Evolutionary conservation across 306 rosid species (phyloP).

Genomic region (Casuarina cunninghamiana): DNA sequence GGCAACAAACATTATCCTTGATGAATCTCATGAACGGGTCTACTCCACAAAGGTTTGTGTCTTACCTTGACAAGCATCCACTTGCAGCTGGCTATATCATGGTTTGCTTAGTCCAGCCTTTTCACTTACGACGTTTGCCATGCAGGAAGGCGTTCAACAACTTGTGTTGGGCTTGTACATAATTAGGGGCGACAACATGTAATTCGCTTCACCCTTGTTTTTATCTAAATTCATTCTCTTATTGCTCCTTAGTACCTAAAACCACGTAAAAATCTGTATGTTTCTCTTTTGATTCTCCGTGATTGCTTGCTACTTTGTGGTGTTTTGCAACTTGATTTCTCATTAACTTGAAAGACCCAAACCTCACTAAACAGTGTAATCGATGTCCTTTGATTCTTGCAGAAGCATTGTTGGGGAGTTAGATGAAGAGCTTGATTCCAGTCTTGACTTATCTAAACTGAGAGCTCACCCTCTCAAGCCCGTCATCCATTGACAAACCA

Average conservation of each 20-base stretch:
- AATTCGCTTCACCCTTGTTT: constrained; percentile 20
- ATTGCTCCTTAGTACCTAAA: too few species aligned
- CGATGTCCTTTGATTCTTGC: constrained; percentile 37
- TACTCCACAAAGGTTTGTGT: constrained; percentile 85
- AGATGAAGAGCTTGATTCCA: constrained; percentile 88
- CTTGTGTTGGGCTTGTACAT: constrained; percentile 89
- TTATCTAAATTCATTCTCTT: background rate
- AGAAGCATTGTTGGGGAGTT: constrained; percentile 97
- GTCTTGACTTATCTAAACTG: constrained; percentile 69
- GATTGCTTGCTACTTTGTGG: too few species aligned
- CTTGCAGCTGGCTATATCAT: background rate
- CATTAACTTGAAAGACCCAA: too few species aligned
- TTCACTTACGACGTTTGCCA: constrained; percentile 21
- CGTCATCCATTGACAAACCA: constrained; percentile 61
- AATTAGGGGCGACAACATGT: constrained; percentile 98
- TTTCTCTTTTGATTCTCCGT: too few species aligned
- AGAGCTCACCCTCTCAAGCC: constrained; percentile 93
- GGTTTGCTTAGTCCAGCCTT: background rate
- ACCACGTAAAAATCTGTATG: too few species aligned
- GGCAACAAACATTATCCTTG: constrained; percentile 97
- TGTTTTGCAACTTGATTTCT: too few species aligned
- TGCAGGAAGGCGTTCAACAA: constrained; percentile 97
- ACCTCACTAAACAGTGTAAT: background rate
- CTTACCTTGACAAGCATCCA: constrained; percentile 7
- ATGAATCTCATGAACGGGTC: constrained; percentile 95